phyloP scores from a whole-genome alignment of 2,329 filamentous ascomycete genomes.

The Fusarium foetens region DNA sequence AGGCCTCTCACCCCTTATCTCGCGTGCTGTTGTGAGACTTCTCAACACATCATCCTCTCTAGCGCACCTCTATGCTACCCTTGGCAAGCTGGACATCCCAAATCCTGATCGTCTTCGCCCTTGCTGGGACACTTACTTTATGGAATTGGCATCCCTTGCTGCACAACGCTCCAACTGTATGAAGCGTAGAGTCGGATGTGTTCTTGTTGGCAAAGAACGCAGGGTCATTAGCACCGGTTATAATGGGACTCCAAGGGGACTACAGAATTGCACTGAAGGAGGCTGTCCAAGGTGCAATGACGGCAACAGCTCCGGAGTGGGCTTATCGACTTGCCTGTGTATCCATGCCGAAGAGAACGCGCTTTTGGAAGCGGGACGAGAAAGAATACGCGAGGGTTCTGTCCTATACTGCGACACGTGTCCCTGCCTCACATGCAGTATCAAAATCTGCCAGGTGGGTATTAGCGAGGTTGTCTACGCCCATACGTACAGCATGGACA shows the following conservation, averaged over 20 bases:
- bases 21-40: conserved; percentile 83
- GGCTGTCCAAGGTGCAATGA: conserved; percentile 90
- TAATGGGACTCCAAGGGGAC: conserved; percentile 92
- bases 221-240: conserved; percentile 96
- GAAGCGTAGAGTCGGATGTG: conserved; percentile 95
- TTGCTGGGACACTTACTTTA: conserved; percentile 97
- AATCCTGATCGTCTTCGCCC: conserved; percentile 84
- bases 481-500: conserved; percentile 94
- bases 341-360: conserved; percentile 99
- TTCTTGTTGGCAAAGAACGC: conserved; percentile 81
- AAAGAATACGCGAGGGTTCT: conserved; percentile 83
- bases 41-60: conserved; percentile 84
- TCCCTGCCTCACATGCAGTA: conserved; percentile 95
- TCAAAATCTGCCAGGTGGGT: conserved; percentile 97
- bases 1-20: conserved; percentile 80
- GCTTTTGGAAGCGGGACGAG: conserved; percentile 89
- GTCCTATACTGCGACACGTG: conserved; percentile 96
- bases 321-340: conserved; percentile 88
- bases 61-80: conserved; percentile 74
- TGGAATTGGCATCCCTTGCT: conserved; percentile 92
- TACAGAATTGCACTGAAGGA: conserved; percentile 91
- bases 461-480: conserved; percentile 96
- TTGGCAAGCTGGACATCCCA: conserved; percentile 79
- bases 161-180: conserved; percentile 95
- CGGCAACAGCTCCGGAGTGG: conserved; percentile 74